These are phyloP conservation scores for Coriaria nepalensis DNA, from an alignment of 306 rosid species.

Conservation along the genomic window DNA sequence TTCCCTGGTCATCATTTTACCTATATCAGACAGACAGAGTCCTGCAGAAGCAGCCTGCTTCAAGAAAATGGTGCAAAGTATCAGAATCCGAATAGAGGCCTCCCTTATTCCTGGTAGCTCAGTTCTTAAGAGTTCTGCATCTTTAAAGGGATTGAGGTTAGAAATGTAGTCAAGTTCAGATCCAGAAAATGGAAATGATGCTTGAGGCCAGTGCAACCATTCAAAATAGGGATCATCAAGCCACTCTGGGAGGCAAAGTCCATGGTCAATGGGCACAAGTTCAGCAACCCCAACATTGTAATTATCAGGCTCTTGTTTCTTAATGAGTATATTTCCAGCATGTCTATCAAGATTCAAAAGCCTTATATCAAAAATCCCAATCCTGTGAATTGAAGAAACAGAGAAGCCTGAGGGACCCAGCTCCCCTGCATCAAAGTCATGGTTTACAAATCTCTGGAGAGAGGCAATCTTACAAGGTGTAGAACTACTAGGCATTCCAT, in stretches of 20 bases:
- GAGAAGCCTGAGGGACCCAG: conserved; percentile 69
- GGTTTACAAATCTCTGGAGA: conserved; percentile 73
- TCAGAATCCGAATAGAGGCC: conserved; percentile 60
- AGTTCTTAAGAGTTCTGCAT: conserved; percentile 52
- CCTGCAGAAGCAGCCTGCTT: conserved; percentile 57
- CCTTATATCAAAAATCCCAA: conserved; percentile 67
- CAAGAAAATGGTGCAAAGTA: conserved; percentile 69
- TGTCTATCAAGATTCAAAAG: conserved; percentile 80
- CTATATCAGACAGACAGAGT: conserved; percentile 63
- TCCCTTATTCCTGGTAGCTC: conserved; percentile 52
- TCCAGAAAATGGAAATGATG: conserved; percentile 63
- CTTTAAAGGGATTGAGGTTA: conserved; percentile 63
- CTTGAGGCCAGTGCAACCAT: conserved; percentile 98
- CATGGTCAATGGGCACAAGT: conserved; percentile 90
- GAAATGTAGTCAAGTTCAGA: conserved; percentile 57
- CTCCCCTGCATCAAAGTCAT: conserved; percentile 78
- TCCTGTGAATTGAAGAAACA: conserved; percentile 57
- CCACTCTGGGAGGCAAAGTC: conserved; percentile 92
- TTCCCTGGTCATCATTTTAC: conserved; percentile 66
- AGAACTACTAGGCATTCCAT: conserved; percentile 2
- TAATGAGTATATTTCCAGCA: conserved; percentile 81
- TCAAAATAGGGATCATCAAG: conserved; percentile 90
- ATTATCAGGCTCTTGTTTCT: conserved; percentile 23
- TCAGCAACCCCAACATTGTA: conserved; percentile 28
- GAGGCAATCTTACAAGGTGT: conserved; percentile 58